Base-by-base conservation (phyloP, 1,284 basidiomycete species). In the Trichosporon faecale region DNA sequence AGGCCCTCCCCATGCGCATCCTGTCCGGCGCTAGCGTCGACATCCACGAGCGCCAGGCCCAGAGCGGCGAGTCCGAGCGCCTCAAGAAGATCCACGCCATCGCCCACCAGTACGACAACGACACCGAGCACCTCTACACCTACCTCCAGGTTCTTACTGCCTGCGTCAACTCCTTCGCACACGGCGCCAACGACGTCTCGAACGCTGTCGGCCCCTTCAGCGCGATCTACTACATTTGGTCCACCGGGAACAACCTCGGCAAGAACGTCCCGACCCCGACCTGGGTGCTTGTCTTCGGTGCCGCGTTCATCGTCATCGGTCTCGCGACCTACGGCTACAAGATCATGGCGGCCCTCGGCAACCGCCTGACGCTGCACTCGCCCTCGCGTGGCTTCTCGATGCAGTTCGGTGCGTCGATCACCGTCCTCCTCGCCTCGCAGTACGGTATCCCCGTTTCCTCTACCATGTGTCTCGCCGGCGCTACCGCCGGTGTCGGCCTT, bases 71-170 rank as follows among this genome's bases (percentile, higher is more conserved):
- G 44, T 37, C 40, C n/a, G 66, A 29, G 23, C 70, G 66, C 25
- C 55, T 70, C 31, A 37, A 44, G 35, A 35, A 61, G 33, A 70
- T 86, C 68, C 83, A 85, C 76, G 76, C 77, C 21, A 76, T 76
- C 27, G 79, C 84, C 35, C 76, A 76, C 57, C 84, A 84, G 70
- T 86, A 85, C 78, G 79, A 80, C 69, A 86, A 86, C 76, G 82
- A 83, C 75, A 84, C 84, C 67, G 85, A 86, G 74, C 84, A 86
- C 74, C 71, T 83, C 27, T 86, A 80, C 80, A 85, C 84, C 12
- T 86, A 85, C 79, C 78, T 86, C 49, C 85, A 86, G 71, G 84
- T 86, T 67, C 68, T 86, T 63, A 86, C 85, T 9, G 85, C 85
- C 18, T 86, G 85, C 71, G 85, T 83, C 67, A 84, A 84, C 63